Conservation (phyloP, 2,329 filamentous ascomycete genomes). For the Epichloe typhina region DNA sequence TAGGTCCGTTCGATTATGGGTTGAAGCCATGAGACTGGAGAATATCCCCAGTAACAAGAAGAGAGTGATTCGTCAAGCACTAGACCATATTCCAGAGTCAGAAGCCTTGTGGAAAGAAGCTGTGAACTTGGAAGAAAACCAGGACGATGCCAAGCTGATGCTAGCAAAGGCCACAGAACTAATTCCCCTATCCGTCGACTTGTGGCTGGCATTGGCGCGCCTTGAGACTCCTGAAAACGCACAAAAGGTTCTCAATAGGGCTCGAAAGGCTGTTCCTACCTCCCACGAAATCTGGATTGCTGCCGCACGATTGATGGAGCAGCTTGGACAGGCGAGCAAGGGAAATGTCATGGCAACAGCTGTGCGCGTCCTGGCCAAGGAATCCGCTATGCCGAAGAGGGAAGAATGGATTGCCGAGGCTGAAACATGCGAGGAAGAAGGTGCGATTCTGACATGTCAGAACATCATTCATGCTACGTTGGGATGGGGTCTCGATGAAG, state of each 20-base stretch:
- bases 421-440: conserved; percentile 88
- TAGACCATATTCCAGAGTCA: conserved; percentile 87
- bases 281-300: conserved; percentile 97
- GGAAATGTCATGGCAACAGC: conserved; percentile 92
- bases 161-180: conserved; percentile 92
- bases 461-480: conserved; percentile 88
- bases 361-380: conserved; percentile 73
- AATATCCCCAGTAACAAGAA: conserved; percentile 75
- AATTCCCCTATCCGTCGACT: conserved; percentile 82
- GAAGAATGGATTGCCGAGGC: conserved; percentile 96
- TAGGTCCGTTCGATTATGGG: conserved; percentile 78
- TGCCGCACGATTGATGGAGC: conserved; percentile 79
- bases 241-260: conserved; percentile 88
- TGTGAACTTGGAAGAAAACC: conserved; percentile 87
- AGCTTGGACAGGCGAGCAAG: conserved; percentile 63
- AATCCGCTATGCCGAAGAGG: conserved; percentile 91
- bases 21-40: conserved; percentile 90
- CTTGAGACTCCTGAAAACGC: conserved; percentile 84
- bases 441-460: conserved; percentile 71
- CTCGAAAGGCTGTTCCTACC: conserved; percentile 83
- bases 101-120: conserved; percentile 97
- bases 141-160: conserved; percentile 73
- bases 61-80: conserved; percentile 77
- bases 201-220: conserved; percentile 88
- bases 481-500: conserved; percentile 85